A percentile compares a stretch with the other conserved stretches of the same genome.
phyloP scores from a whole-genome alignment of 176 grass and related monocot species.

The Puya raimondii region DNA sequence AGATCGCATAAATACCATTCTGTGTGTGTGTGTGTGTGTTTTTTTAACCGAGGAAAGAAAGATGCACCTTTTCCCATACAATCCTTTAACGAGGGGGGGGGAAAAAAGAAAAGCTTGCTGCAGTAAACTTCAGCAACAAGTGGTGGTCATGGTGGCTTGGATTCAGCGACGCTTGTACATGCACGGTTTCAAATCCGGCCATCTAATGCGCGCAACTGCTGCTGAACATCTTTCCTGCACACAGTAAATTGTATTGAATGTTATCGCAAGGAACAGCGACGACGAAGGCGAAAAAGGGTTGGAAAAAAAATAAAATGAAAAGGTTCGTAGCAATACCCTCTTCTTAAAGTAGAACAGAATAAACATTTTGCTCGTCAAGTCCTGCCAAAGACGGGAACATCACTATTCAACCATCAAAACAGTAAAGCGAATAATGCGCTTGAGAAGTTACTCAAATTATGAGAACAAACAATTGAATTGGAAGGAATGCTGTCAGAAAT shows the following conservation, averaged over 20 bases:
- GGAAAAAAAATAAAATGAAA: constrained; percentile 5
- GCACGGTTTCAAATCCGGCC: constrained; percentile 80
- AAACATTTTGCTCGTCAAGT: constrained; percentile 89
- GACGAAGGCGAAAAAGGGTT: neutral
- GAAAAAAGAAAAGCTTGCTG: too few relatives aligned
- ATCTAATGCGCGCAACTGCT: constrained; percentile 51
- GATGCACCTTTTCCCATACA: too few relatives aligned
- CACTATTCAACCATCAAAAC: neutral
- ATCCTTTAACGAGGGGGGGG: too few relatives aligned
- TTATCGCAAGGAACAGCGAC: neutral
- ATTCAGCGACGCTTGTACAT: constrained; percentile 67
- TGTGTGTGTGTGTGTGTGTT: too few relatives aligned
- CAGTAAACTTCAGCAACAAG: too few relatives aligned
- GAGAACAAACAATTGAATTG: neutral
- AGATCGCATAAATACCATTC: too few relatives aligned
- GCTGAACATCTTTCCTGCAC: constrained; percentile 50
- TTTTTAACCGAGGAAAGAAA: too few relatives aligned
- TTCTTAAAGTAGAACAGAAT: constrained; percentile 84
- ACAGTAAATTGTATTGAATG: constrained; percentile 4
- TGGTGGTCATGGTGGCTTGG: neutral
- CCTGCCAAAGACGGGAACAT: constrained; percentile 39
- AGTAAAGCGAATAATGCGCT: neutral
- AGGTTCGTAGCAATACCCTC: constrained; percentile 35
- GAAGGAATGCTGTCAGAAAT: neutral
- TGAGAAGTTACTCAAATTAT: neutral